A percentile compares a stretch with the other conserved stretches of the same genome.
Conservation (phyloP, 306 rosid genomes). For the Sphenostylis stenocarpa region DNA sequence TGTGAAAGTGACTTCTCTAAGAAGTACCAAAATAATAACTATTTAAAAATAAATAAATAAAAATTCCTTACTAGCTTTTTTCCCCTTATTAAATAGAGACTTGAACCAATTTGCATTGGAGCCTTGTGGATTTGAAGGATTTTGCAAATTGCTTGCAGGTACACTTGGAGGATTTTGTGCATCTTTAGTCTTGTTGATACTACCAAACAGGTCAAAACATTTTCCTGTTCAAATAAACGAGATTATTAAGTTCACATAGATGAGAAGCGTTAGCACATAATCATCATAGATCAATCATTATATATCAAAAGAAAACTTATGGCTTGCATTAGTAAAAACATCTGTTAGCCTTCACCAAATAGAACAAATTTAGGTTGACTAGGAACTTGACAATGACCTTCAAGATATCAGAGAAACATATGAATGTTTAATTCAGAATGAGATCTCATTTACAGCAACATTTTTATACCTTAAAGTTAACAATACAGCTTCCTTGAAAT, state of each 20-base stretch:
- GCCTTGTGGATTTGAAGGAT: constrained; percentile 26
- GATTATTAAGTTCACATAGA: constrained; percentile 16
- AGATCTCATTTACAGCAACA: constrained; percentile 10
- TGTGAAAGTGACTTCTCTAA: constrained; percentile 10
- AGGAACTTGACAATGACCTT: constrained; percentile 13
- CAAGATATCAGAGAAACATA: constrained; percentile 13
- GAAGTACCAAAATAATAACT: neutral
- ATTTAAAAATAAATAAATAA: neutral
- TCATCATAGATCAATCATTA: constrained; percentile 10
- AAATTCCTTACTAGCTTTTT: constrained; percentile 31
- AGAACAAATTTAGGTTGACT: constrained; percentile 1
- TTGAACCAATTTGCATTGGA: constrained; percentile 42
- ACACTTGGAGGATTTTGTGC: constrained; percentile 18
- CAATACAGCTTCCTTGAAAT: constrained; percentile 2
- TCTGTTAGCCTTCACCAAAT: neutral
- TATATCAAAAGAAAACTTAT: constrained; percentile 6
- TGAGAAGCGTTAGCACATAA: neutral
- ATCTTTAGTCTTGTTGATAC: constrained; percentile 24
- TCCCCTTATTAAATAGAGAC: constrained; percentile 33
- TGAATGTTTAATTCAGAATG: neutral
- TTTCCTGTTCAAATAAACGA: constrained; percentile 40
- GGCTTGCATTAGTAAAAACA: neutral
- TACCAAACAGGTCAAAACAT: constrained; percentile 35
- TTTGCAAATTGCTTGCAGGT: constrained; percentile 25
- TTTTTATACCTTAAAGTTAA: neutral